Base-by-base conservation (phyloP, 345 rosid genomes). In the Eutrema japonicum region DNA sequence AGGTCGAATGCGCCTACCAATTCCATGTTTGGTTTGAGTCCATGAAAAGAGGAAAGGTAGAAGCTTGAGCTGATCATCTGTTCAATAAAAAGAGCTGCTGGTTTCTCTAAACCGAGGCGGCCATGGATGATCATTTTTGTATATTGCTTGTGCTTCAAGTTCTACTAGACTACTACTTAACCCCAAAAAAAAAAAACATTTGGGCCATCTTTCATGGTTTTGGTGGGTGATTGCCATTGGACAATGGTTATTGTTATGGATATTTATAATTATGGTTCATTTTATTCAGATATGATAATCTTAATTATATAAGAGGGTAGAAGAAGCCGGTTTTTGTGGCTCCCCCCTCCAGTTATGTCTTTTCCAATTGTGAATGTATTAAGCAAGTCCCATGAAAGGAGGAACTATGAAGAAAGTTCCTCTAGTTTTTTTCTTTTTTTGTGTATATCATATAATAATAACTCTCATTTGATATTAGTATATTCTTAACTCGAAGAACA, bases 51-150 rank as follows among this genome's bases (percentile, higher is more conserved):
- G 71, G 65, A 18, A 70, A 64, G 29, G 61, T 64, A 64, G 76
- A 64, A 76, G 79, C 71, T 70, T 70, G 8, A 64, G 76, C 75
- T 60, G 79, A 56, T 76, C 76, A 70, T 76, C 79, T 54, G 75
- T 70, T 38, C 32, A 16, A 54, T 35, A 68, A 27, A 70, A 55
- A 56, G 79, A 70, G 79, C 79, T 76, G 79, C 36, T 70, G 70
- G 75, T 70, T 76, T 69, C 53, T 55, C 41, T 54, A 46, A 67
- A 58, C 66, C 40, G 42, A 75, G 29, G 79, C 47, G 79, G 79
- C 79, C 79, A 55, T 76, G 75, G 79, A 64, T 76, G 79, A 64
- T 70, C 75, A 2, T 70, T 55, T 70, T 76, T 76, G 79, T 76
- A 76, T 40, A 76, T 76, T 63, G 79, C 79, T 70, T 76, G 10